Evolutionary conservation across 768 basidiomycete genomes (phyloP).

Genomic region (Butyriboletus loyo): DNA sequence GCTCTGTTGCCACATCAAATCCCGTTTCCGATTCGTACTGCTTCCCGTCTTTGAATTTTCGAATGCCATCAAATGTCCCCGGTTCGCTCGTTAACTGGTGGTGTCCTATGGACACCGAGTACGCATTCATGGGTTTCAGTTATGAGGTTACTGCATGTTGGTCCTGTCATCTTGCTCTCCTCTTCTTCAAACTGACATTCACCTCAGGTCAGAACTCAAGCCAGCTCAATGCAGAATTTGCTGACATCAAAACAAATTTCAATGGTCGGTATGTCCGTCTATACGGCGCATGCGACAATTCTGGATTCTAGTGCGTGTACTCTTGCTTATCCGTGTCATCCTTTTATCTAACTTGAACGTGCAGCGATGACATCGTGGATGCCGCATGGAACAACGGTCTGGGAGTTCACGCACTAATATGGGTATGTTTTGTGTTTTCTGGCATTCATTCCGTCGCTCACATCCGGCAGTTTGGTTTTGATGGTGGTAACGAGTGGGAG

Average conservation of each 20-base stretch:
- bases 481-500: constrained; percentile 47
- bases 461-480: constrained; percentile 34
- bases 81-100: constrained; percentile 52
- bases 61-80: constrained; percentile 52
- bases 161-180: constrained; percentile 15
- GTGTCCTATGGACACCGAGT: constrained; percentile 63
- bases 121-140: constrained; percentile 75
- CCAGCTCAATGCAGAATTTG: constrained; percentile 53
- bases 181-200: neutral
- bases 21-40: constrained; percentile 18
- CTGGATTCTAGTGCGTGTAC: constrained; percentile 37
- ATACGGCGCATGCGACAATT: constrained; percentile 40
- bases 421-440: constrained; percentile 44
- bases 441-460: neutral
- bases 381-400: constrained; percentile 68
- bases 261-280: constrained; percentile 62
- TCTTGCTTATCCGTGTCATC: neutral
- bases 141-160: constrained; percentile 68
- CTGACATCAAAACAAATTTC: constrained; percentile 56
- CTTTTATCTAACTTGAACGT: constrained; percentile 15
- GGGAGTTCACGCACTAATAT: constrained; percentile 72
- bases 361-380: constrained; percentile 56
- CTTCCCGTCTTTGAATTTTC: constrained; percentile 44
- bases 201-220: constrained; percentile 52
- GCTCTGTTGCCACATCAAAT: neutral